Conservation (phyloP, 768 basidiomycete genomes). For the Tulasnella sp. region DNA sequence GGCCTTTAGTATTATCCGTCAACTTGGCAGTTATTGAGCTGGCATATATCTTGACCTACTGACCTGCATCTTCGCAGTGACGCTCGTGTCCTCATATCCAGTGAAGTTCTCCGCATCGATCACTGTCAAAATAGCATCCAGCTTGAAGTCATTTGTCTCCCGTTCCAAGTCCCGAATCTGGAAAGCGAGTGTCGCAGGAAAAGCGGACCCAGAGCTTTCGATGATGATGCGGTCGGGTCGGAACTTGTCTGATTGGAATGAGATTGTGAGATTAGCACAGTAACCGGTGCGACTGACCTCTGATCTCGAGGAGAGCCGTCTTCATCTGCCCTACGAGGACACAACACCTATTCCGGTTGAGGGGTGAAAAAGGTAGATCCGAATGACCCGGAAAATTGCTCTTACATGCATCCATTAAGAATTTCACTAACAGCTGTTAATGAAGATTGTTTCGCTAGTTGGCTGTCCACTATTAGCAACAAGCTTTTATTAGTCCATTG, state of each 20-base stretch:
- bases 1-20: conserved; percentile 30
- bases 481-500: too few species aligned
- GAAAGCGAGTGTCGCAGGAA: conserved; percentile 90
- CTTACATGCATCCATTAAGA: conserved; percentile 90
- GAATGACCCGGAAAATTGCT: not conserved
- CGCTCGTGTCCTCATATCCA: conserved; percentile 87
- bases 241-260: conserved; percentile 51
- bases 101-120: conserved; percentile 84
- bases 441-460: conserved; percentile 75
- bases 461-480: conserved; percentile 66
- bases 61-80: conserved; percentile 81
- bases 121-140: conserved; percentile 88
- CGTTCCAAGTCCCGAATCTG: conserved; percentile 85
- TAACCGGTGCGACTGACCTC: conserved; percentile 36
- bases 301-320: conserved; percentile 77
- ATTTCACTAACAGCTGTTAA: conserved; percentile 87
- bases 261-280: not conserved
- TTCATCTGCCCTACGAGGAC: conserved; percentile 94
- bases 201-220: conserved; percentile 92
- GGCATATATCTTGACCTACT: not conserved
- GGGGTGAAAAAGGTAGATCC: not conserved
- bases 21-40: conserved; percentile 22
- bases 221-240: conserved; percentile 86
- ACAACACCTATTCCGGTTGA: conserved; percentile 55
- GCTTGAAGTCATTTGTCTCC: conserved; percentile 62